Base-by-base conservation (phyloP, 805 yeast genomes). In the Candida rishiriensis region DNA sequence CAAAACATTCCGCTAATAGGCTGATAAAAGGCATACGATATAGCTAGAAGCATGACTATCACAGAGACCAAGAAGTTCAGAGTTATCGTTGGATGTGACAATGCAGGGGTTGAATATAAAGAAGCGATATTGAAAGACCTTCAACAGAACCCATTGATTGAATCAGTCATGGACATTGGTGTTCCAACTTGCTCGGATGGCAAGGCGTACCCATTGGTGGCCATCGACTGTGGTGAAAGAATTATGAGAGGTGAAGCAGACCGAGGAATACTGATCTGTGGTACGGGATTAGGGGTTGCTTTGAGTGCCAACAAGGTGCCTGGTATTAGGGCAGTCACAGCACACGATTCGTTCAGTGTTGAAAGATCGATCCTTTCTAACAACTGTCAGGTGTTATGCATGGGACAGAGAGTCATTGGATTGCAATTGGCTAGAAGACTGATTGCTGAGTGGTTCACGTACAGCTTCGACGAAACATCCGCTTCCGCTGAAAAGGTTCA, bases 201-300 rank as follows among this genome's bases (percentile, higher is more conserved):
- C 3, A 65, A 65, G 7, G 67, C 75, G 13, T 72, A 72, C 54
- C 74, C 76, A 12, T 46, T 63, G 8, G 67, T 72, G 34, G 76
- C 75, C 4, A 68, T 71, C 38, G 66, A 59, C 32, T 72, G 71
- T 37, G 76, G 69, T 4, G 75, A 71, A 46, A 51, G 58, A 48
- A 67, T 72, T 14, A 61, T 64, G 11, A 46, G 51, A 11, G 72
- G 72, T 7, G 63, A 70, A 43, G 73, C 71, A 10, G 76, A 72
- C 46, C 55, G 78, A 18, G 78, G 69, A 10, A 63, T 72, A 28
- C 55, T 72, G 34, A 66, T 72, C 49, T 72, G 77, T 52, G 77
- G 76, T 3, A 72, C 77, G 9, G 77, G 77, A 1, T 59, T 72
- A 31, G 77, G 77, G 1, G 76, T 72, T n/a, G 75, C 75, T 12